phyloP scores from a whole-genome alignment of 805 yeast species.

The Kodamaea kaohsiungensis region DNA sequence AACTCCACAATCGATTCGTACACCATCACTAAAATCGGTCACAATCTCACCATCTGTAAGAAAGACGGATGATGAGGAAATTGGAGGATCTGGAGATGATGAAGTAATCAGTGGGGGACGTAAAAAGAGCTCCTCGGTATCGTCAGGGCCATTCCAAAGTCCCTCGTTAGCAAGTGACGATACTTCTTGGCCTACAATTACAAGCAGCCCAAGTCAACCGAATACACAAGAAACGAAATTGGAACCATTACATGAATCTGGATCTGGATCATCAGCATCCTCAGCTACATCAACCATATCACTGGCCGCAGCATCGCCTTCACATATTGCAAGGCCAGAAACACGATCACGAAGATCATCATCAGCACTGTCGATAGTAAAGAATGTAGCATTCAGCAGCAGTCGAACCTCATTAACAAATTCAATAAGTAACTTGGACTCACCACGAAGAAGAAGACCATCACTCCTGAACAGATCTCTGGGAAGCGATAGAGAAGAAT shows the following conservation, averaged over 20 bases:
- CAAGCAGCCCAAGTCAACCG: slow-evolving; percentile 6
- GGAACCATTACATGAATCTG: slow-evolving; percentile 10
- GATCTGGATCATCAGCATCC: neutral
- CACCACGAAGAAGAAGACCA: slow-evolving; percentile 13
- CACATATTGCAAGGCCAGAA: neutral
- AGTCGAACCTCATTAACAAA: slow-evolving; percentile 19
- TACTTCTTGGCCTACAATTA: neutral
- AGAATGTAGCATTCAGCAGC: slow-evolving; percentile 26
- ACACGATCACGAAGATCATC: slow-evolving; percentile 9
- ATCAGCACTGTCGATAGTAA: slow-evolving; percentile 28
- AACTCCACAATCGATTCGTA: slow-evolving; percentile 21
- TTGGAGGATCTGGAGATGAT: neutral
- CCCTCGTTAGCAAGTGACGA: slow-evolving; percentile 7
- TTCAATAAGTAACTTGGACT: slow-evolving; percentile 5
- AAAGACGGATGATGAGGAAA: slow-evolving; percentile 8
- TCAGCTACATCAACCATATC: slow-evolving; percentile 2
- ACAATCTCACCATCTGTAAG: slow-evolving; percentile 38
- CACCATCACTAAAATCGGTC: slow-evolving; percentile 40
- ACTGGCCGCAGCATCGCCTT: slow-evolving; percentile 1
- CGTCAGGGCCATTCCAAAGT: slow-evolving; percentile 6
- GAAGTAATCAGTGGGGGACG: slow-evolving; percentile 5
- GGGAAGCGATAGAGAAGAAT: slow-evolving; percentile 7
- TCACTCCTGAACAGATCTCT: slow-evolving; percentile 13
- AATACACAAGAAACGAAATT: slow-evolving; percentile 1
- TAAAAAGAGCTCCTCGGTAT: slow-evolving; percentile 19